Conservation (phyloP, 2,329 filamentous ascomycete genomes). For the Ambrosiella xylebori region DNA sequence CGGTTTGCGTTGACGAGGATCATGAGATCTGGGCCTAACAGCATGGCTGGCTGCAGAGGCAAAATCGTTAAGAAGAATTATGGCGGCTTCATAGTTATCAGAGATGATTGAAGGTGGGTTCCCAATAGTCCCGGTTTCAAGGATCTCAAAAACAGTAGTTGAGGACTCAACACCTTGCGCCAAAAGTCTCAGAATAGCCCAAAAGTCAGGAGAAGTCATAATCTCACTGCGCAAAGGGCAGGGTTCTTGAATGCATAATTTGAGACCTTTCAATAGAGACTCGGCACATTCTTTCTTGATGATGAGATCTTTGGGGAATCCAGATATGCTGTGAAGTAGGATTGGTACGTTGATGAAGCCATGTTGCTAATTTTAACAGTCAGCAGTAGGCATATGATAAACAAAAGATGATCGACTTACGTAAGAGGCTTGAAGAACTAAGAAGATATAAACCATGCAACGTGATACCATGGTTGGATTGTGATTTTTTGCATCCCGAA, state of each 20-base stretch:
- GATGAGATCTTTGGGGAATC: slow-evolving; percentile 61
- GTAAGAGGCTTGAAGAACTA: slow-evolving; percentile 67
- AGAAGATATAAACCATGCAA: slow-evolving; percentile 72
- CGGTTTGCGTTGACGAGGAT: slow-evolving; percentile 4
- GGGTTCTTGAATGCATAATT: slow-evolving; percentile 61
- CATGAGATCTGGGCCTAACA: slow-evolving; percentile 4
- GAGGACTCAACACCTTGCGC: slow-evolving; percentile 53
- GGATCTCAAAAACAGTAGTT: slow-evolving; percentile 67
- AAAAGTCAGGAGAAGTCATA: slow-evolving; percentile 93
- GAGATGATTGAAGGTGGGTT: slow-evolving; percentile 72
- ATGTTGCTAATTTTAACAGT: slow-evolving; percentile 43
- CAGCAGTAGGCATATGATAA: neutral
- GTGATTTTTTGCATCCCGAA: slow-evolving; percentile 61
- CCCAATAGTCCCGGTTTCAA: slow-evolving; percentile 58
- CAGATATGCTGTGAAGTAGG: slow-evolving; percentile 78
- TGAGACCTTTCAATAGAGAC: slow-evolving; percentile 63
- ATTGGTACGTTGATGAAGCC: slow-evolving; percentile 86
- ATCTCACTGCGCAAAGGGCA: slow-evolving; percentile 74
- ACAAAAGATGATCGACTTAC: slow-evolving; percentile 32
- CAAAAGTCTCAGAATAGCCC: slow-evolving; percentile 70
- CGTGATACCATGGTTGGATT: slow-evolving; percentile 74
- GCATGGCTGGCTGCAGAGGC: slow-evolving; percentile 39
- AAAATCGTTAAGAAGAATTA: slow-evolving; percentile 75
- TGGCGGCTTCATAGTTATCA: slow-evolving; percentile 85
- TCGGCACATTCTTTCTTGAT: slow-evolving; percentile 29